Conservation (phyloP, 78 protist species). For the Ministeria vibrans region DNA sequence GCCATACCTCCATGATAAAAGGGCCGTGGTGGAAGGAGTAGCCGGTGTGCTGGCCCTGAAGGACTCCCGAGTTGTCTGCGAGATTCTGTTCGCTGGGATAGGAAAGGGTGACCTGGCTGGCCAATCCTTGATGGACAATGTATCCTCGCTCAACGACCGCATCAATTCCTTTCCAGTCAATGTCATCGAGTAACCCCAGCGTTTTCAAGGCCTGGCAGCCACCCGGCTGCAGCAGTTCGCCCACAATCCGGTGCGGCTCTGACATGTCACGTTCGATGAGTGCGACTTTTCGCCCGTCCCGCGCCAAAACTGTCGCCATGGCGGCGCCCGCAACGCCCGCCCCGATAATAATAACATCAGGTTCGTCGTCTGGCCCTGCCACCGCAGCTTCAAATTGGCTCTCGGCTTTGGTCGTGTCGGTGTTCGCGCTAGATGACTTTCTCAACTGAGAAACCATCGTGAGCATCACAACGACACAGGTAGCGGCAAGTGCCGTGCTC, state of each 20-base stretch:
- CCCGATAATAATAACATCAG: constrained; percentile 63
- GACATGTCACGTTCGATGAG: constrained; percentile 52
- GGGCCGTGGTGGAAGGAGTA: constrained; percentile 69
- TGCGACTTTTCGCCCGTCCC: constrained; percentile 45
- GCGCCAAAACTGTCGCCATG: constrained; percentile 50
- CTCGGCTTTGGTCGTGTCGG: too few relatives aligned
- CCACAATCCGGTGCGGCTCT: constrained; percentile 74
- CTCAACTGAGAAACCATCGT: too few relatives aligned
- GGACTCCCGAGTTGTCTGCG: too few relatives aligned
- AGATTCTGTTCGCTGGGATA: constrained; percentile 39
- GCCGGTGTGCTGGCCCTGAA: constrained; percentile 43
- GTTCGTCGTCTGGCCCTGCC: too few relatives aligned
- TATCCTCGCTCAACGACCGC: constrained; percentile 40
- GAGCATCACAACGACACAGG: too few relatives aligned
- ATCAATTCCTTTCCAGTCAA: constrained; percentile 46
- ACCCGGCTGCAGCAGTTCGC: constrained; percentile 85
- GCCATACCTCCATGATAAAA: constrained; percentile 46
- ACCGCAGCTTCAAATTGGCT: too few relatives aligned
- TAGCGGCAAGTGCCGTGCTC: too few relatives aligned
- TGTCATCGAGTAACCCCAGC: neutral
- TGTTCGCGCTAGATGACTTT: too few relatives aligned
- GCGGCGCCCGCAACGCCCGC: constrained; percentile 66
- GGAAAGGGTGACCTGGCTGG: constrained; percentile 13
- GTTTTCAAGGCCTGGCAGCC: constrained; percentile 60
- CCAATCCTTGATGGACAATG: constrained; percentile 26